Percentiles rank a stretch among this genome's conserved stretches.
Conservation (phyloP, 75 land plant genomes). For the Chamaecyparis obtusa region DNA sequence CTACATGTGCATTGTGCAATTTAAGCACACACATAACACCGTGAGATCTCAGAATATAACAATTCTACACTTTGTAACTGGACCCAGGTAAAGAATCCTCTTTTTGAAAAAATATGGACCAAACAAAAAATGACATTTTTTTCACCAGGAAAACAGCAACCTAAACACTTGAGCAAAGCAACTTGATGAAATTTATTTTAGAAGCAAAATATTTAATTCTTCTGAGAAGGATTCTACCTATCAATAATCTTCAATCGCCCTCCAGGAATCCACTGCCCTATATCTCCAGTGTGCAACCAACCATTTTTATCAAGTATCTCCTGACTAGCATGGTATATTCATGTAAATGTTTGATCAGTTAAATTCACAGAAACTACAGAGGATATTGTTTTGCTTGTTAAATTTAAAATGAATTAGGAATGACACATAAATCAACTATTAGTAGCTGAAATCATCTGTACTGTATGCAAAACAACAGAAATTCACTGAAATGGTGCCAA, state of each 20-base stretch:
- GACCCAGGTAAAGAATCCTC: background rate
- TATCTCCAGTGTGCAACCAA: conserved; percentile 53
- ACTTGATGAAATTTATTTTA: background rate
- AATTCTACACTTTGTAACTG: background rate
- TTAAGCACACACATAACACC: background rate
- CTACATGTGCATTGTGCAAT: background rate
- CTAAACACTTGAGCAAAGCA: background rate
- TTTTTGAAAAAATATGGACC: background rate
- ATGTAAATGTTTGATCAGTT: background rate
- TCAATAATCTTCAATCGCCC: conserved; percentile 50
- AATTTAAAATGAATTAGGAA: background rate
- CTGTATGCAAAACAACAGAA: background rate
- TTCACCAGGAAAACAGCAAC: background rate
- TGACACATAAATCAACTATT: background rate
- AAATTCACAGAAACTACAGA: background rate
- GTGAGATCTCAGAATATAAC: background rate
- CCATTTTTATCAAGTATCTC: conserved; percentile 45
- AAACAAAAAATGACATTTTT: background rate
- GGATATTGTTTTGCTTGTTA: background rate
- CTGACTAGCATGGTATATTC: conserved; percentile 13
- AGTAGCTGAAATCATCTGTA: background rate
- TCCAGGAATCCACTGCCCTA: conserved; percentile 47
- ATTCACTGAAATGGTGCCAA: background rate
- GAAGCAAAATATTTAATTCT: background rate
- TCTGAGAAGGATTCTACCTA: conserved; percentile 18